phyloP scores from a whole-genome alignment of 768 basidiomycete genomes.

The Strobilomyces dryophilus region DNA sequence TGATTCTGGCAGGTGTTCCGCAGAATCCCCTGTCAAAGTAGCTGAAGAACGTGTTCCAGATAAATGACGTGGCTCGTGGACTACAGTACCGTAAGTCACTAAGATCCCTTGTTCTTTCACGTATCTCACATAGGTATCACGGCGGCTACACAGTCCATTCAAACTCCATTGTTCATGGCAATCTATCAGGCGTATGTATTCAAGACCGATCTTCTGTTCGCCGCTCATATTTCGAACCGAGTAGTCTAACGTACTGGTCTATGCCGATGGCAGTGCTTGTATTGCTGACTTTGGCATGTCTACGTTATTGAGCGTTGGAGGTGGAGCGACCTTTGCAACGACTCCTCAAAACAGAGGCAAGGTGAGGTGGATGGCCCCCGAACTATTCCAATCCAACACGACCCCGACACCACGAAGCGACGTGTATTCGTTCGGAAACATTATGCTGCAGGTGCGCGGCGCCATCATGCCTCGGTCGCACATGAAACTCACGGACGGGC shows the following conservation, averaged over 20 bases:
- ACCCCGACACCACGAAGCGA: neutral
- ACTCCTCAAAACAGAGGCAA: neutral
- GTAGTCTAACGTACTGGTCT: conserved; percentile 1
- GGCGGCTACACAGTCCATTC: neutral
- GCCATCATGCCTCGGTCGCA: too few species aligned
- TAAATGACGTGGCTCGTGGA: neutral
- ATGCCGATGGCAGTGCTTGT: neutral
- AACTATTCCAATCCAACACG: neutral
- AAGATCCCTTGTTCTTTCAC: neutral
- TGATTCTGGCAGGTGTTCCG: neutral
- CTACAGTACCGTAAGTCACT: neutral
- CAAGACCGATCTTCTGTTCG: neutral
- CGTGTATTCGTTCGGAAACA: conserved; percentile 3
- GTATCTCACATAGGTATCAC: neutral
- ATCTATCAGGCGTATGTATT: conserved; percentile 1
- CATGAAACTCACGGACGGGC: neutral
- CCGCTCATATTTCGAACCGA: neutral
- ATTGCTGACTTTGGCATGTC: conserved; percentile 10
- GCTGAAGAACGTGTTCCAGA: neutral
- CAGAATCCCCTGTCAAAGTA: neutral
- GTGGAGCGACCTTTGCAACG: neutral
- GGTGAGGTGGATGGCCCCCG: conserved; percentile 3
- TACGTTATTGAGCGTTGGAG: neutral
- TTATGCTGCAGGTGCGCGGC: neutral
- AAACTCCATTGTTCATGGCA: neutral